These are phyloP conservation scores for Fusarium nygamai DNA, from an alignment of 2,329 filamentous ascomycete genomes.

Conservation along the genomic window DNA sequence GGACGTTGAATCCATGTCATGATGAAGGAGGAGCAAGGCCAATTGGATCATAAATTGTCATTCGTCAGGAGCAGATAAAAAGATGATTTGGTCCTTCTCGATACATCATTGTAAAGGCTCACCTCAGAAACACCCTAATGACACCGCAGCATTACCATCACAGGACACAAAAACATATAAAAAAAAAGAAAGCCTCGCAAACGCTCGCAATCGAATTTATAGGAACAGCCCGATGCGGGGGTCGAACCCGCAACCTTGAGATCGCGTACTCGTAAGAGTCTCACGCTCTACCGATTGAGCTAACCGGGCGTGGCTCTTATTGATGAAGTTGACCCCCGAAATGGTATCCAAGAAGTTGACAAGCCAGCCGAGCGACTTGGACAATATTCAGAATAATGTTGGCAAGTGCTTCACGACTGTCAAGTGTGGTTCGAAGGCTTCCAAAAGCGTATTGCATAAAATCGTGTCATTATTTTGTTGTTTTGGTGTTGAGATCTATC, in stretches of 20 bases:
- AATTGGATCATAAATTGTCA: not conserved
- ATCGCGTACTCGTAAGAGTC: conserved; percentile 65
- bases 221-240: conserved; percentile 55
- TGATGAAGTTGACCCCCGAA: not conserved
- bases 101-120: too few species aligned
- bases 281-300: conserved; percentile 68
- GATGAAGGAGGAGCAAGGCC: not conserved
- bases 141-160: not conserved
- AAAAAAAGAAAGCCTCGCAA: conserved; percentile 29
- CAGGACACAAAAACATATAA: conserved; percentile 7
- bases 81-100: too few species aligned
- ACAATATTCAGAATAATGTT: accelerated
- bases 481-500: conserved; percentile 38
- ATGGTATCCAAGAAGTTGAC: not conserved
- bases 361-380: accelerated
- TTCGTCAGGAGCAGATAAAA: not conserved
- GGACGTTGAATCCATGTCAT: not conserved
- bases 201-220: conserved; percentile 43
- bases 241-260: conserved; percentile 68
- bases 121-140: not conserved
- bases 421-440: not conserved
- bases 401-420: not conserved
- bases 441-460: not conserved
- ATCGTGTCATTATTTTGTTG: conserved; percentile 6
- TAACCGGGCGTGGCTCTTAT: conserved; percentile 48